These are phyloP conservation scores for Tetraselmis chui DNA, from an alignment of 139 green algal species.

Conservation along the genomic window DNA sequence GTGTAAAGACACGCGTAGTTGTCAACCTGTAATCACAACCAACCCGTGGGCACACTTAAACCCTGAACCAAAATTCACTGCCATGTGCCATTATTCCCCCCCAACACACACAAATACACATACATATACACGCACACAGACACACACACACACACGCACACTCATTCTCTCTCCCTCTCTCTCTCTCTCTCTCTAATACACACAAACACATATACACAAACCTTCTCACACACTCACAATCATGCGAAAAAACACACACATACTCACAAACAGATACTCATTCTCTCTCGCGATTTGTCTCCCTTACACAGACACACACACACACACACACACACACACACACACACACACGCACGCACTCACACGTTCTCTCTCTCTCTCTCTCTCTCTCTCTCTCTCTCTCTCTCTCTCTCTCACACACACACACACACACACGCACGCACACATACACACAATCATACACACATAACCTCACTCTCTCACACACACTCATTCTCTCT, in stretches of 20 bases:
- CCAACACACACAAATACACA: too few relatives aligned
- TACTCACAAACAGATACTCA: neutral
- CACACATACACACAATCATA: too few relatives aligned
- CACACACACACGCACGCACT: too few relatives aligned
- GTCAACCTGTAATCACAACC: slow-evolving; percentile 60
- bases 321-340: neutral
- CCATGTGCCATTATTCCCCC: neutral
- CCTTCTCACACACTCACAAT: too few relatives aligned
- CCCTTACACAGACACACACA: neutral
- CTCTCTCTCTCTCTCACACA: too few relatives aligned
- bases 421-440: too few relatives aligned
- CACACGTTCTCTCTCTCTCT: too few relatives aligned
- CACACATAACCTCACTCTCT: too few relatives aligned
- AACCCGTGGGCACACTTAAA: neutral
- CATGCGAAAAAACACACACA: too few relatives aligned
- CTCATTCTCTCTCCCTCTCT: neutral
- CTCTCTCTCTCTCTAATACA: neutral
- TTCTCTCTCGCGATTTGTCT: neutral
- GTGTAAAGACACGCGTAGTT: slow-evolving; percentile 98
- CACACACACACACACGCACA: neutral
- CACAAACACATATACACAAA: neutral
- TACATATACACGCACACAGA: neutral
- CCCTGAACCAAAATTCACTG: neutral
- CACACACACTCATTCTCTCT: too few relatives aligned
- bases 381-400: too few relatives aligned